Evolutionary conservation across 306 rosid genomes (phyloP), one percentile per base, ranked within the genome.

Genomic region (Ziziphus jujuba): DNA sequence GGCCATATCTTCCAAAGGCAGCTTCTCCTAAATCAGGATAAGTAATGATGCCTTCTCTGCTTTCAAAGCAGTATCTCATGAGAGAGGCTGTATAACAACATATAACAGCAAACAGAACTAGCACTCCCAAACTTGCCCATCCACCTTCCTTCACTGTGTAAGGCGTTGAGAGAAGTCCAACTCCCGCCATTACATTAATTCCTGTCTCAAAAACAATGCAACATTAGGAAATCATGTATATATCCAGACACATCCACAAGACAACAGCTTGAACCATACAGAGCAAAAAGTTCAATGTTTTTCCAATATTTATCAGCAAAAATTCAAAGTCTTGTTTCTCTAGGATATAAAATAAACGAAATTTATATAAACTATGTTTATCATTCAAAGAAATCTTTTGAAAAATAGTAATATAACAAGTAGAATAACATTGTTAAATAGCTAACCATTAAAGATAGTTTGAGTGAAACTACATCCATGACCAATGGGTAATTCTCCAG

Each of bases 1-100:
- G 87, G 21, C 95, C 96, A 70, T 67, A 81, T 87, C 58, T 88
- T 70, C 93, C 97, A 48, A 82, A 91, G 54, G 96, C 97, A 67
- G 93, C 96, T 85, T 88, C 89, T 73, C 96, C 96, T 70, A 91
- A 73, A 69, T 91, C 97, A 31, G 91, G 96, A 69, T 85, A 91
- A 66, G 81, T 78, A 35, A 72, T 22, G 59, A 91, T 75, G 3
- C 91, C 90, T 68, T 84, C 81, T 76, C 67, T 83, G 83, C 82
- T 87, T 77, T 91, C 82, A 59, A 89, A 83, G 76, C 95, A 91
- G 71, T 76, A 73, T 75, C 56, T 87, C 97, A 89, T 89, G 61
- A 91, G 95, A 2, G 84, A 75, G 56, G 91, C 95, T 1, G 97
- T 91, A 73, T 89, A 89, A 67, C 85, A 89, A 73, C 97, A 89